Evolutionary conservation across 1,284 basidiomycete genomes (phyloP).

Genomic region (Neonothopanus nambi): DNA sequence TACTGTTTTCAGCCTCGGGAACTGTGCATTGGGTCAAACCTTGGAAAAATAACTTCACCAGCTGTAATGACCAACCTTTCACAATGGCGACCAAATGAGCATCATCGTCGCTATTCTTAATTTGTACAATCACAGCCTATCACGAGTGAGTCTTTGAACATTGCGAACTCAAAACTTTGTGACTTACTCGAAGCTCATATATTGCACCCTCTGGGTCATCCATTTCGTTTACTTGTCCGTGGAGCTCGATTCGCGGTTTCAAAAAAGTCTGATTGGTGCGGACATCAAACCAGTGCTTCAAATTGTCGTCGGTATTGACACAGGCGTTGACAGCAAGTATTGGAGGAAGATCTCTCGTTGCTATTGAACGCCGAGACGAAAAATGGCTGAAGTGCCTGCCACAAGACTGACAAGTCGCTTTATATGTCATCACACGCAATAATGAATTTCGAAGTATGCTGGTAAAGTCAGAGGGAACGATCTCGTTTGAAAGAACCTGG

Average conservation of each 20-base stretch:
- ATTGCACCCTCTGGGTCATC: constrained; percentile 57
- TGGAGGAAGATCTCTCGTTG: constrained; percentile 73
- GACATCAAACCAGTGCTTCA: constrained; percentile 78
- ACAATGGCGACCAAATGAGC: constrained; percentile 91
- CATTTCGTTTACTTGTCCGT: constrained; percentile 59
- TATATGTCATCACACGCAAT: constrained; percentile 79
- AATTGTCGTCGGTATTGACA: constrained; percentile 75
- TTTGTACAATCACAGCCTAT: constrained; percentile 82
- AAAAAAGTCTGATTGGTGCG: constrained; percentile 56
- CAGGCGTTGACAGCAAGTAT: constrained; percentile 89
- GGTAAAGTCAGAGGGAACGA: constrained; percentile 58
- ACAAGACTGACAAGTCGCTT: constrained; percentile 84
- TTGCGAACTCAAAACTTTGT: background rate
- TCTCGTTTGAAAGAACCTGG: constrained; percentile 46
- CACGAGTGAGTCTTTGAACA: background rate
- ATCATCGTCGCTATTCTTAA: constrained; percentile 73
- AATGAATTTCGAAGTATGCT: constrained; percentile 78
- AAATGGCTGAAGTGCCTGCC: constrained; percentile 72
- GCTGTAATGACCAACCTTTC: constrained; percentile 50
- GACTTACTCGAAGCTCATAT: constrained; percentile 75
- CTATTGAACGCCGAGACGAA: constrained; percentile 71
- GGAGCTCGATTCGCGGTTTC: constrained; percentile 51
- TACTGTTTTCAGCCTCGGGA: constrained; percentile 57
- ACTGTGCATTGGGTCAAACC: constrained; percentile 42
- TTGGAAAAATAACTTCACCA: constrained; percentile 14